Evolutionary conservation across 1,284 basidiomycete genomes (phyloP).

Genomic region (Leccinum fuscescens): DNA sequence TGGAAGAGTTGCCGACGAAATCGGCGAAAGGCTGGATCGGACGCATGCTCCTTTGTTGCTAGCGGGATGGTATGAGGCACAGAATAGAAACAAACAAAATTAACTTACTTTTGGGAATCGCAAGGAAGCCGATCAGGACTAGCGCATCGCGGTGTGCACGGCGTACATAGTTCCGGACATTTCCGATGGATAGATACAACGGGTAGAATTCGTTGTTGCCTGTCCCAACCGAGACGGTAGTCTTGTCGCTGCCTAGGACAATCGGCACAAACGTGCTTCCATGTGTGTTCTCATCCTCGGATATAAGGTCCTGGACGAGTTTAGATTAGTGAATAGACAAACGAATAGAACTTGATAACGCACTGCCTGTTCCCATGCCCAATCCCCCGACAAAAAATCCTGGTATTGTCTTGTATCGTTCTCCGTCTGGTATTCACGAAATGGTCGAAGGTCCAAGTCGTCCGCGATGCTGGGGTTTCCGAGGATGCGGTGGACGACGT

Average conservation of each 20-base stretch:
- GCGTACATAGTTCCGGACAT: not conserved
- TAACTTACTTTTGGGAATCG: not conserved
- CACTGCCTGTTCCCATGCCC: conserved; percentile 28
- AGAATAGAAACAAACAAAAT: not conserved
- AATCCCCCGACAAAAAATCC: conserved; percentile 24
- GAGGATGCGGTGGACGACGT: conserved; percentile 12
- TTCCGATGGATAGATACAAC: not conserved
- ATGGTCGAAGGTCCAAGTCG: conserved; percentile 32
- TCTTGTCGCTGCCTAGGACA: conserved; percentile 39
- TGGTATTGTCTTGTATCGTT: conserved; percentile 18
- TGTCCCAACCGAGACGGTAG: conserved; percentile 34
- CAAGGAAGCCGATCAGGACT: not conserved
- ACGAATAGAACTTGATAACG: not conserved
- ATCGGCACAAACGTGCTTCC: conserved; percentile 34
- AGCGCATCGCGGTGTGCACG: not conserved
- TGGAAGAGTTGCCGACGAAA: not conserved
- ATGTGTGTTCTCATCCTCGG: conserved; percentile 19
- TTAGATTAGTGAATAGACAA: not conserved
- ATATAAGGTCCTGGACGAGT: conserved; percentile 14
- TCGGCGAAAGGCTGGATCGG: not conserved
- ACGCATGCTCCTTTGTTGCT: not conserved
- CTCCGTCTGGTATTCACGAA: conserved; percentile 18
- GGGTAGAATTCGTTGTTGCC: conserved; percentile 1
- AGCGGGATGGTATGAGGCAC: not conserved
- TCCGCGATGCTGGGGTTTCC: conserved; percentile 27